Base-by-base conservation (phyloP, 768 basidiomycete genomes). In the Amanita exitialis region DNA sequence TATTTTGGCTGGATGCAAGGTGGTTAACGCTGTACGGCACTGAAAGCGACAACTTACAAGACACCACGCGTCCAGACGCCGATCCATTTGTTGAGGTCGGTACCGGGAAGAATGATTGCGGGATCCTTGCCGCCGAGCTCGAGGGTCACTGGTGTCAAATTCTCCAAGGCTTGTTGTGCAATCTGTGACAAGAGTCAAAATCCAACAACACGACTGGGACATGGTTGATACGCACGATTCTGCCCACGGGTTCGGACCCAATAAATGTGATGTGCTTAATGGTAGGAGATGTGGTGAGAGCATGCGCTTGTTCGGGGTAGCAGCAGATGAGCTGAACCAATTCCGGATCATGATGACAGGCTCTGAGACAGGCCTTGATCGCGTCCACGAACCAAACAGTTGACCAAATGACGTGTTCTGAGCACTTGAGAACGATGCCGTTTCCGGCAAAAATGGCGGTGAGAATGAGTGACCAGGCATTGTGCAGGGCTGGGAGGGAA, bases 51-150 rank as follows among this genome's bases (percentile, higher is more conserved):
- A 13, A 74, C 89, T 64, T 66, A 95, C 92, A 89, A 97, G 49
- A 90, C 79, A 36, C 90, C 95, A 44, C 94, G 82, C 82, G 96
- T 84, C 80, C 86, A 90, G 8, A 87, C 65, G 54, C 86, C 83
- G 13, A 79, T 71, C 77, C 87, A 94, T 63, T 79, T 82, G 38
- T 86, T 68, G 20, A 96, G 68, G 58, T 97, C 82, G 7, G 93
- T 92, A 25, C 77, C 79, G 5, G 90, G 90, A 25, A 98, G 76
- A 53, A 99, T 79, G 58, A 99, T 78, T 1, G 87, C 86, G 1
- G 94, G 91, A 62, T 99, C 95, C 64, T 98, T 95, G 30, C 92
- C 90, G 28, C 95, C 95, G 1, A 99, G 77, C 66, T 98, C 95
- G 20, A 99, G 78, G 0, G 89, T 90, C 0, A 96, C 87, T 0